Base-by-base conservation (phyloP, 352 stramenopile species). In the Pythium dissotocum region DNA sequence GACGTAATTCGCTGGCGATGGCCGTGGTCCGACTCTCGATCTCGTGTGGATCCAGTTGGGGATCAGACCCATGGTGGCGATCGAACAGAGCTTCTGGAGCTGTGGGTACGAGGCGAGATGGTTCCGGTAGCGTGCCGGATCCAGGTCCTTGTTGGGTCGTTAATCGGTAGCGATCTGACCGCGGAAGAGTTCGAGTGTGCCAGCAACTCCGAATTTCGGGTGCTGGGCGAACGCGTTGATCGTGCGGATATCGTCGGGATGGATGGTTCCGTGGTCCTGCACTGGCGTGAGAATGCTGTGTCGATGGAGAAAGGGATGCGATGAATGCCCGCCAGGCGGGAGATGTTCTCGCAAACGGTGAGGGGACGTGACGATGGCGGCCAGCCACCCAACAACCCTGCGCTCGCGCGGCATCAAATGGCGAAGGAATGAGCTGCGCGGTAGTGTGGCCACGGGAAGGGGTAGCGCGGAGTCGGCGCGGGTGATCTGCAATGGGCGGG, bases 131-230 rank as follows among this genome's bases (percentile, higher is more conserved):
- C 33, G 40, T 51, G 42, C 3, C 1, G 63, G 63, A 32, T 26
- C n/a, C 30, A 64, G 56, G 21, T 56, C 63, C 55, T 70, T 70
- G 46, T 70, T 70, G 6, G 63, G 63, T 30, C 63, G 48, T 2
- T 59, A 40, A 30, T 70, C 63, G 18, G 28, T 14, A 4, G 16
- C 9, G 44, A 55, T 64, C 63, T 70, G 63, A 36, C 46, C 56
- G 16, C 63, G 33, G 16, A 46, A 69, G 3, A 59, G 26, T 30
- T 38, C 24, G 3, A 69, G 28, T 8, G 52, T 68, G 6, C 52
- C 26, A 26, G 33, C 26, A 21, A 67, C 61, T 2, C 61, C 61
- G 35, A 48, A 36, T 35, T 26, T n/a, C 7, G 62, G 62, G 16
- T 33, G 14, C 6, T 42, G 36, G 0, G 38, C 30, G 8, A 69